Percentiles rank a stretch among this genome's conserved stretches.
These are phyloP conservation scores for Pilobolus umbonatus DNA, from an alignment of 192 early-diverging fungal species.

Conservation along the genomic window DNA sequence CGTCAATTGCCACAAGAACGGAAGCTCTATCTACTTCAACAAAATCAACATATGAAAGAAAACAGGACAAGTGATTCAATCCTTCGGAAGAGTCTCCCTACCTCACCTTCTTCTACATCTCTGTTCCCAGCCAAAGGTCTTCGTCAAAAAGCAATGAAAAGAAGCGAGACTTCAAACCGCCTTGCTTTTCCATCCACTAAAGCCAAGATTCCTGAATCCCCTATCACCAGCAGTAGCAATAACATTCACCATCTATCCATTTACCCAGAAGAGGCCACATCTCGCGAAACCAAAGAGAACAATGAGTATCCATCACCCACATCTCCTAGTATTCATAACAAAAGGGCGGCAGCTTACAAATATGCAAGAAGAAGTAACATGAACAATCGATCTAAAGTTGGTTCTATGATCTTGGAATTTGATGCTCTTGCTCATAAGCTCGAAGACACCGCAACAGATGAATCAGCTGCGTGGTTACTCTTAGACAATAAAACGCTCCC, in stretches of 20 bases:
- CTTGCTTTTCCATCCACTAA: not conserved
- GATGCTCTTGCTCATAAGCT: conserved; percentile 24
- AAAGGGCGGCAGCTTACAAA: conserved; percentile 25
- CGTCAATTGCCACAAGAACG: conserved; percentile 37
- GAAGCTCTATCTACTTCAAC: conserved; percentile 32
- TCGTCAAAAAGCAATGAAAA: conserved; percentile 21
- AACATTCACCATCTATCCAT: not conserved
- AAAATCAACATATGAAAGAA: conserved; percentile 32
- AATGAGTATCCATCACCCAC: not conserved
- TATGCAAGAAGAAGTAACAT: conserved; percentile 14
- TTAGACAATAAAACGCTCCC: conserved; percentile 22
- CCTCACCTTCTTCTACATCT: conserved; percentile 11
- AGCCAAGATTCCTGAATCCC: not conserved
- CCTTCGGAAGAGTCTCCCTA: not conserved
- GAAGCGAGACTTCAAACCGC: conserved; percentile 10
- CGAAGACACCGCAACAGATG: conserved; percentile 4
- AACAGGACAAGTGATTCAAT: not conserved
- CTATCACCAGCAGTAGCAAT: not conserved
- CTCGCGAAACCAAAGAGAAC: not conserved
- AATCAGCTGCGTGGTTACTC: conserved; percentile 19
- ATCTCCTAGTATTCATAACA: conserved; percentile 3
- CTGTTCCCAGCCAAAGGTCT: conserved; percentile 9
- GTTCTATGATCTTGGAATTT: conserved; percentile 29
- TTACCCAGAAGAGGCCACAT: not conserved
- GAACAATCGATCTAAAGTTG: conserved; percentile 15